These are phyloP conservation scores for Ulmus americana DNA, from an alignment of 331 rosid species.

Conservation along the genomic window DNA sequence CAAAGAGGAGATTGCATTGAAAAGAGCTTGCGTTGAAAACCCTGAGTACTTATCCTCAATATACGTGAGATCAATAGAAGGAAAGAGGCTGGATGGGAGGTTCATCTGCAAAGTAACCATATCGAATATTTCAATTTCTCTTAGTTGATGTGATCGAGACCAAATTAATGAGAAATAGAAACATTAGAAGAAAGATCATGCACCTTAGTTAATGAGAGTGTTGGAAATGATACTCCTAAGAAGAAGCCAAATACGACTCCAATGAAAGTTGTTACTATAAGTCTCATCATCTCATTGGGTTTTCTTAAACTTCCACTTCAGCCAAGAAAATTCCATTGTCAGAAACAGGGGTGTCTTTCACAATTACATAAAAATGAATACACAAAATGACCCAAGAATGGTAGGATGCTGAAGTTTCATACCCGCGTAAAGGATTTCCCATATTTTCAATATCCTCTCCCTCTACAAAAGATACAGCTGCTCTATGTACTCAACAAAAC, in stretches of 20 bases:
- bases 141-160: conserved; percentile 6
- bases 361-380: neutral
- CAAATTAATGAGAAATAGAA: conserved; percentile 12
- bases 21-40: conserved; percentile 42
- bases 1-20: conserved; percentile 61
- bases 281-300: conserved; percentile 54
- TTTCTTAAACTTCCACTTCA: conserved; percentile 53
- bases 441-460: conserved; percentile 27
- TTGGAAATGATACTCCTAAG: conserved; percentile 70
- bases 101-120: conserved; percentile 43
- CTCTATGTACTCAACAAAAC: conserved; percentile 25
- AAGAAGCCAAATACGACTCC: conserved; percentile 67
- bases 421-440: conserved; percentile 51
- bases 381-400: neutral
- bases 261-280: conserved; percentile 38
- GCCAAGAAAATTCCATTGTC: conserved; percentile 15
- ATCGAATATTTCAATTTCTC: conserved; percentile 3
- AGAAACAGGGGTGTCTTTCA: neutral
- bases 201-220: conserved; percentile 65
- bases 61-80: conserved; percentile 66
- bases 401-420: conserved; percentile 15
- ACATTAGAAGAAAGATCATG: conserved; percentile 6
- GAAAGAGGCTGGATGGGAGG: conserved; percentile 65
- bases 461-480: conserved; percentile 17
- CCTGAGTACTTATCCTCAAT: conserved; percentile 65